phyloP scores from a whole-genome alignment of 148 eudicot species.

The Selenicereus undatus region DNA sequence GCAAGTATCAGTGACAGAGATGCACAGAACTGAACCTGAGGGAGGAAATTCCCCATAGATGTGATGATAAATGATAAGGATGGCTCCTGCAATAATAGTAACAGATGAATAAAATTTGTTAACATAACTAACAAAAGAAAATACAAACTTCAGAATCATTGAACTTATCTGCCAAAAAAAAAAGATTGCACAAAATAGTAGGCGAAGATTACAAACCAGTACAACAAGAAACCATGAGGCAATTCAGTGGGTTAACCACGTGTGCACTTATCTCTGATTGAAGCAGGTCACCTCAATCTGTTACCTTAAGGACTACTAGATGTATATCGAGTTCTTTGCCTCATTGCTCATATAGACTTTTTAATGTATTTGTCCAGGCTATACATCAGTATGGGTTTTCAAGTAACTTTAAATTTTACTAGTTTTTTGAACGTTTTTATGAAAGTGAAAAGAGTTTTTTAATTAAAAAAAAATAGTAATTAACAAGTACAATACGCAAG shows the following conservation, averaged over 20 bases:
- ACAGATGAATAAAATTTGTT: neutral
- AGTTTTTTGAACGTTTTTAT: neutral
- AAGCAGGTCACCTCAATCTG: neutral
- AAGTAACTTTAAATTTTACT: neutral
- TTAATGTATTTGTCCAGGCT: neutral
- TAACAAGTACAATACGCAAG: neutral
- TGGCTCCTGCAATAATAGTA: conserved; percentile 56
- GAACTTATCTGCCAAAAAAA: neutral
- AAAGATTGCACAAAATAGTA: neutral
- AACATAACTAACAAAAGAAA: neutral
- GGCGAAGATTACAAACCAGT: neutral
- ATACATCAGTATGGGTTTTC: neutral
- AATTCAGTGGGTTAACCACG: neutral
- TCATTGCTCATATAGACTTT: neutral
- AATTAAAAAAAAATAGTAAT: neutral
- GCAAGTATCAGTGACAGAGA: neutral
- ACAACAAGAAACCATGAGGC: neutral
- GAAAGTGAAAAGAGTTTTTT: neutral
- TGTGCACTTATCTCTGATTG: neutral
- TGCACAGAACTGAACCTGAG: conserved; percentile 56
- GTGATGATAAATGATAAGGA: conserved; percentile 84
- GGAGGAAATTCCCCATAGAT: conserved; percentile 75
- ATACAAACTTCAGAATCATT: neutral
- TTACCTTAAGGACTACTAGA: neutral
- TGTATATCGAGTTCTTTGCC: neutral